Evolutionary conservation across 1,284 basidiomycete genomes (phyloP), one percentile per base, ranked within the genome.

Genomic region (Cutaneotrichosporon arboriforme): DNA sequence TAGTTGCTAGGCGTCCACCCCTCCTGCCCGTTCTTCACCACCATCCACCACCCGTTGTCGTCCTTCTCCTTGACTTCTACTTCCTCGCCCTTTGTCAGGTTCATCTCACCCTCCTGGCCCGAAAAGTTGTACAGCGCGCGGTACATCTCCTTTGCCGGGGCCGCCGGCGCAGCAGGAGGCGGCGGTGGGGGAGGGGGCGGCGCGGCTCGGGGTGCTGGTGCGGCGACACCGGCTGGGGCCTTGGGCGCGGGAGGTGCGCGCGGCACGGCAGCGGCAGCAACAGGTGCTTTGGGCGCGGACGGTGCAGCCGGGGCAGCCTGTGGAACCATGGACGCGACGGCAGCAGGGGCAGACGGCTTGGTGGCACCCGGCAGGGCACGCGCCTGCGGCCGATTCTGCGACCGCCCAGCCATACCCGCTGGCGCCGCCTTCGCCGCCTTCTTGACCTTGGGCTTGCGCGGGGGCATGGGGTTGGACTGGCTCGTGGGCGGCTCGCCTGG

Each of bases 1-100:
- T 97, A 97, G 73, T 97, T 96, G 60, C 86, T 86, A 2, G 94
- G 94, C 15, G 92, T 88, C 93, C 93, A 98, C 14, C 91, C 94
- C 72, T 97, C 91, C 20, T 78, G 75, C 1, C 81, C 83, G 52
- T 81, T 81, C 76, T 90, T 93, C 79, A 87, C 90, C 47, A 97
- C 86, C 40, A 97, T 80, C 92, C 94, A 97, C 94, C 94, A 98
- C 2, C 81, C 91, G 66, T 92, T 91, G 56, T 90, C 83, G 61
- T 96, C 91, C 77, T 97, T 92, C 77, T 96, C 86, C 49, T 93
- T 79, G 13, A 98, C 80, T 73, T 97, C 92, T 2, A 97, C 88
- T 3, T 89, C 58, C 56, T 97, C 94, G 65, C 91, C 94, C 74
- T 97, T 97, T 62, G 81, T 81, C 45, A 98, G 76, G 8, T 84